Percentiles rank a stretch among this genome's conserved stretches.
Evolutionary conservation across 345 rosid genomes (phyloP).

Genomic region (Jatropha curcas): DNA sequence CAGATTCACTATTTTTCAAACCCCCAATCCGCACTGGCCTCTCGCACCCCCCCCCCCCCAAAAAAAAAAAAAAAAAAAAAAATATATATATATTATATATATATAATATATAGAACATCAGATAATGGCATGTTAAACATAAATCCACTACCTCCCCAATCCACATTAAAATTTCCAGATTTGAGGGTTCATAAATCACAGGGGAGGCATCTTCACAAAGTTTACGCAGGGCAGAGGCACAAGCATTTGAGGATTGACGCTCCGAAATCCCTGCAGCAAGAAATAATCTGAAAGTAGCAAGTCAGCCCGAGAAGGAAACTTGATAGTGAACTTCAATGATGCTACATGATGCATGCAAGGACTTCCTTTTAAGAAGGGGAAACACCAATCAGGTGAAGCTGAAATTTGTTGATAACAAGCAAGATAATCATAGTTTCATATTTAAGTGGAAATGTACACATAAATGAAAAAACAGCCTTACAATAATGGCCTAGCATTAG

Average conservation of each 20-base stretch:
- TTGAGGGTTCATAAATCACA: constrained; percentile 68
- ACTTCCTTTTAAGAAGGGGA: not conserved
- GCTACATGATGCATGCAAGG: constrained; percentile 7
- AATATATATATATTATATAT: no score
- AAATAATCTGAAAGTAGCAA: constrained; percentile 81
- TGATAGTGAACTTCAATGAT: constrained; percentile 3
- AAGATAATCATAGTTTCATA: not conserved
- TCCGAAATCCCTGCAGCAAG: constrained; percentile 88
- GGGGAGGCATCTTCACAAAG: constrained; percentile 83
- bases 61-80: no score
- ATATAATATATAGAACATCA: not conserved
- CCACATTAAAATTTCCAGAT: constrained; percentile 87
- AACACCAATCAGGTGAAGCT: constrained; percentile 1
- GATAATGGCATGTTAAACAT: not conserved
- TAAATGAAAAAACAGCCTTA: constrained; percentile 41
- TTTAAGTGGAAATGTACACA: not conserved
- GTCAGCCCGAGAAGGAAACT: constrained; percentile 36
- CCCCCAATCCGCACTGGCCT: no score
- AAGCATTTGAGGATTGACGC: constrained; percentile 73
- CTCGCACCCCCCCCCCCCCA: no score
- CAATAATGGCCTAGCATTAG: constrained; percentile 69
- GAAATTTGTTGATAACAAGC: not conserved
- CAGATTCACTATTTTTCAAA: no score
- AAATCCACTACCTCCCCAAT: constrained; percentile 71
- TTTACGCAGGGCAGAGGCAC: constrained; percentile 85